phyloP scores from a whole-genome alignment of 345 rosid genomes.

The Eucalyptus globulus region DNA sequence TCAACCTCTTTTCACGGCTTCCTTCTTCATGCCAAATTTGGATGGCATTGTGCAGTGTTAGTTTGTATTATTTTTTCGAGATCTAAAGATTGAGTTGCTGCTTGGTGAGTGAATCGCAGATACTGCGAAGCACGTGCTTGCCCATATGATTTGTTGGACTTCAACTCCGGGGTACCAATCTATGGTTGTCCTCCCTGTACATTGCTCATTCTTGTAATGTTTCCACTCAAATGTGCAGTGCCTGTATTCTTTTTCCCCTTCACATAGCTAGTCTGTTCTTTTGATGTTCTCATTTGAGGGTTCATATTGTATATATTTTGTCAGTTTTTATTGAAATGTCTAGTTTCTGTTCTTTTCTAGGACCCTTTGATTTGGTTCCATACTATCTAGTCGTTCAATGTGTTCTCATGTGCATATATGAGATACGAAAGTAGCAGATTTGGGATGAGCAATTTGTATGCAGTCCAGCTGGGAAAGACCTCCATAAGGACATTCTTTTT shows the following conservation, averaged over 20 bases:
- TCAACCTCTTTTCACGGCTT: background rate
- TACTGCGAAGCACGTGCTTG: background rate
- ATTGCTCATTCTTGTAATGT: background rate
- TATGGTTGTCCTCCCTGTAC: slow-evolving; percentile 14
- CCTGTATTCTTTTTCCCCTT: background rate
- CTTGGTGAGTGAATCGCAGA: background rate
- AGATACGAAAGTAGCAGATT: background rate
- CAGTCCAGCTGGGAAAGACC: background rate
- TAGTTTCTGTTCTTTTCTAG: background rate
- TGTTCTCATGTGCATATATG: background rate
- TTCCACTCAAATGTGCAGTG: slow-evolving; percentile 1
- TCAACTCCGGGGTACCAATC: slow-evolving; percentile 2
- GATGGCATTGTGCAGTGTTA: background rate
- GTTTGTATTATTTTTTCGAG: background rate
- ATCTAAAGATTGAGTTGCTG: background rate
- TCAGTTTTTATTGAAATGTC: background rate
- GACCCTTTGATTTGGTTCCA: background rate
- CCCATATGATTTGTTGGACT: slow-evolving; percentile 6
- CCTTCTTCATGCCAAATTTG: background rate
- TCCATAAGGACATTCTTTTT: background rate
- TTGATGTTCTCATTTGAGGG: background rate
- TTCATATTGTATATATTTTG: background rate
- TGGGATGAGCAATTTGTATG: background rate
- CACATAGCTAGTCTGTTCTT: background rate
- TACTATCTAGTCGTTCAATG: background rate